Evolutionary conservation across 805 yeast genomes (phyloP), one percentile per base, ranked within the genome.

Genomic region (Candida montana): DNA sequence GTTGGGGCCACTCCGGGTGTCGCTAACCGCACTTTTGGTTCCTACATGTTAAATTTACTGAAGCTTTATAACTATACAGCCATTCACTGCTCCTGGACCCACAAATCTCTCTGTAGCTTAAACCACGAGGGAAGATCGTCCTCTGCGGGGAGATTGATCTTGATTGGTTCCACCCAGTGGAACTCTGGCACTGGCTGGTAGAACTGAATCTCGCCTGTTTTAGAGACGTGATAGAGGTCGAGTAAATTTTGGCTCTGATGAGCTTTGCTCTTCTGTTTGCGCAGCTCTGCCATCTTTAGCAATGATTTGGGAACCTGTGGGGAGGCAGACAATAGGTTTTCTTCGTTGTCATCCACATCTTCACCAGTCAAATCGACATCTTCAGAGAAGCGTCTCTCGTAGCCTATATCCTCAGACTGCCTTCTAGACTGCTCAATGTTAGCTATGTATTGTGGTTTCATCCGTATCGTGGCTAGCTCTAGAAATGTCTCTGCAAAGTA

Each of bases 401-500:
- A 21, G 12, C 4, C 58, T 4, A 26, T 26, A 48, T 47, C 70
- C 71, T 45, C 54, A 54, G 48, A 45, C 9, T 23, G 36, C 12
- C 41, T 37, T 23, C 46, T 41, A 2, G 47, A 35, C 7, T 30
- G 23, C 17, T 40, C 41, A n/a, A 34, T 19, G 1, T 37, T 35
- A 4, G 19, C 27, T 2, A 40, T 4, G 9, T 35, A 34, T 5
- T 37, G 33, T 7, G 54, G 45, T 15, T 46, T 55, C 44, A 78
- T 61, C 43, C 74, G 77, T 5, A 81, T 58, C 39, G 79, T 76
- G 4, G 87, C 68, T 45, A 89, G 61, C 55, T 91, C 98, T 35
- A 91, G 63, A 51, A 84, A 88, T 4, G 81, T 81, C 57, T 90
- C 96, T 17, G 88, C 86, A 49, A 74, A 77, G 58, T 88, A 89